phyloP scores from a whole-genome alignment of 306 rosid genomes.

The Trifolium repens region DNA sequence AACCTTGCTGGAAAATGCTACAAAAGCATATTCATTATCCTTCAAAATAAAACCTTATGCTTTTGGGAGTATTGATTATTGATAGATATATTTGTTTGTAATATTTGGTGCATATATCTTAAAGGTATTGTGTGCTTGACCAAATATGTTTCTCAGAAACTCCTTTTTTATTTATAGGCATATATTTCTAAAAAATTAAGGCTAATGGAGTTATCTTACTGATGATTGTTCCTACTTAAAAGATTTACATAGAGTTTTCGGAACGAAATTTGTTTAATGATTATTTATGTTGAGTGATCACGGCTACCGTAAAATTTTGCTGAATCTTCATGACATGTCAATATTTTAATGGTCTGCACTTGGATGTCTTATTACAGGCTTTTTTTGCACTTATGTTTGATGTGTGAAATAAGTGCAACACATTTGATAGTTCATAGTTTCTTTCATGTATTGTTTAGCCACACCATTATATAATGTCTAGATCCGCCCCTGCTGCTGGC shows the following conservation, averaged over 20 bases:
- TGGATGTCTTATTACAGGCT: neutral
- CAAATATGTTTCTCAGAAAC: conserved; percentile 1
- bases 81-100: neutral
- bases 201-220: neutral
- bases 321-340: neutral
- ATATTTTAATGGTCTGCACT: conserved; percentile 2
- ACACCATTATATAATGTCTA: too few relatives aligned
- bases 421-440: too few relatives aligned
- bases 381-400: neutral
- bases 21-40: neutral
- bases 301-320: neutral
- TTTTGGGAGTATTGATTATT: neutral
- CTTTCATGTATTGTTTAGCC: too few relatives aligned
- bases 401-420: too few relatives aligned
- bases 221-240: conserved; percentile 9
- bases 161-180: neutral
- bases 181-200: conserved; percentile 7
- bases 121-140: neutral
- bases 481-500: too few relatives aligned
- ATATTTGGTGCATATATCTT: neutral
- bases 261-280: conserved; percentile 12
- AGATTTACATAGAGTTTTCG: conserved; percentile 5
- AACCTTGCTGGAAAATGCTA: neutral
- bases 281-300: conserved; percentile 3
- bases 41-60: neutral